Conservation (phyloP, 352 stramenopile species). For the Pythium guiyangense region DNA sequence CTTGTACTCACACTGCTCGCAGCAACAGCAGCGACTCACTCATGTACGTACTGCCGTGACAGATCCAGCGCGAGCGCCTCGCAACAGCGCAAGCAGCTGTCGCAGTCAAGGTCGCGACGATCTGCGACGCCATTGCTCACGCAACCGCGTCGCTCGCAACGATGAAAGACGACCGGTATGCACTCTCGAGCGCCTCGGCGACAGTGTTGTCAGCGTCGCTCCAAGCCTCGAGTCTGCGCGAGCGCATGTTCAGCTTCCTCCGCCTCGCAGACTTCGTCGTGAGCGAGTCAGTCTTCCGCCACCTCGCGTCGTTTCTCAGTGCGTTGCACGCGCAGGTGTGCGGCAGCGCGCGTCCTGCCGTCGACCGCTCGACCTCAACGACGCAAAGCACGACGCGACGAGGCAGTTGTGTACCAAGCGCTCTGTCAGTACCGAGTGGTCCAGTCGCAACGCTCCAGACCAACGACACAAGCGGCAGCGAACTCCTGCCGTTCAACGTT, state of each 20-base stretch:
- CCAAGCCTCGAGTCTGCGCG: slow-evolving; percentile 25
- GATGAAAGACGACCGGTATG: slow-evolving; percentile 7
- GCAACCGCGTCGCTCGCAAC: slow-evolving; percentile 12
- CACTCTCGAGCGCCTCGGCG: slow-evolving; percentile 1
- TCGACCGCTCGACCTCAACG: no score
- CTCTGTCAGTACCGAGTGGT: neutral
- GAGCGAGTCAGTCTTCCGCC: slow-evolving; percentile 34
- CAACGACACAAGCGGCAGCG: neutral
- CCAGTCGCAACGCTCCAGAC: neutral
- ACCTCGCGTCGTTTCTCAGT: slow-evolving; percentile 26
- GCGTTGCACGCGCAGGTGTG: slow-evolving; percentile 33
- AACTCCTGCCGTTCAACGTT: neutral
- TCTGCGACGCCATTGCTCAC: slow-evolving; percentile 20
- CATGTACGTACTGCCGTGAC: neutral
- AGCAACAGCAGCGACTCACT: no score
- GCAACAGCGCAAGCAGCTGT: slow-evolving; percentile 14
- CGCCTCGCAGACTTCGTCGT: slow-evolving; percentile 39
- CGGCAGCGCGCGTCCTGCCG: slow-evolving; percentile 6
- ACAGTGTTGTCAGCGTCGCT: slow-evolving; percentile 15
- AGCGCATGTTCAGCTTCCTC: slow-evolving; percentile 56
- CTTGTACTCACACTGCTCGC: no score
- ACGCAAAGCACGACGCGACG: no score
- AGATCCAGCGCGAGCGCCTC: slow-evolving; percentile 18
- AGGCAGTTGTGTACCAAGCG: neutral
- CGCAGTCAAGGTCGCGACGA: slow-evolving; percentile 10